Percentiles rank a stretch among this genome's conserved stretches.
These are phyloP conservation scores for Fusarium nygamai DNA, from an alignment of 2,329 filamentous ascomycete genomes.

Conservation along the genomic window DNA sequence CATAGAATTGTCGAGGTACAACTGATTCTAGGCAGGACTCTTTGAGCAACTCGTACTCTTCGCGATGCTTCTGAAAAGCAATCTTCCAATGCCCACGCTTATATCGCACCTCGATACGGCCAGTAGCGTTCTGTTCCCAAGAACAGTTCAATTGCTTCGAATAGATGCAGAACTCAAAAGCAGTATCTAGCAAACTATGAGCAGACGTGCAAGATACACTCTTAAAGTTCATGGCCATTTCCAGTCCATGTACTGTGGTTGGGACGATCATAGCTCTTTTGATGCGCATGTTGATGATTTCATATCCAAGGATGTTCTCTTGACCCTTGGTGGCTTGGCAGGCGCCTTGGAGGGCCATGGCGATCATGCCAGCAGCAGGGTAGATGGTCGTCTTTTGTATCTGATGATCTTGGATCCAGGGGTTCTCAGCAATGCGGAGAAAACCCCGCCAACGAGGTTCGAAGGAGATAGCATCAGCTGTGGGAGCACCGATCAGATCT, in stretches of 20 bases:
- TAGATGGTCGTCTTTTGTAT: slow-evolving; percentile 62
- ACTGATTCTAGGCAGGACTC: slow-evolving; percentile 47
- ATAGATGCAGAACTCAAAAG: slow-evolving; percentile 57
- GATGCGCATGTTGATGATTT: slow-evolving; percentile 58
- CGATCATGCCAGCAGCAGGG: slow-evolving; percentile 60
- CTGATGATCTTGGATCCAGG: slow-evolving; percentile 63
- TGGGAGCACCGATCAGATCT: slow-evolving; percentile 61
- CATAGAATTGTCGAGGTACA: slow-evolving; percentile 59
- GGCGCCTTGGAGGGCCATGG: slow-evolving; percentile 60
- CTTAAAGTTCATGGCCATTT: slow-evolving; percentile 60
- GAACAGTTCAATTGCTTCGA: slow-evolving; percentile 53
- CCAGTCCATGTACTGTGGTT: slow-evolving; percentile 56
- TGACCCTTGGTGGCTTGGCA: slow-evolving; percentile 50
- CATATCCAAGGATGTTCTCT: slow-evolving; percentile 48
- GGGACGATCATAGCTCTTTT: slow-evolving; percentile 63
- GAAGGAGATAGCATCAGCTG: slow-evolving; percentile 55
- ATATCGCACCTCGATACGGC: slow-evolving; percentile 45
- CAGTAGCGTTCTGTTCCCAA: slow-evolving; percentile 57
- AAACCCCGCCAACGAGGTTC: slow-evolving; percentile 62
- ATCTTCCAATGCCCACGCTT: slow-evolving; percentile 29
- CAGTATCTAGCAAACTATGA: neutral
- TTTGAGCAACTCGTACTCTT: slow-evolving; percentile 39
- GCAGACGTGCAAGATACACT: slow-evolving; percentile 7
- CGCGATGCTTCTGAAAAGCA: slow-evolving; percentile 34
- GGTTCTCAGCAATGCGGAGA: slow-evolving; percentile 59